phyloP scores from a whole-genome alignment of 1,284 basidiomycete genomes.

The Cryptococcus amylolentus region DNA sequence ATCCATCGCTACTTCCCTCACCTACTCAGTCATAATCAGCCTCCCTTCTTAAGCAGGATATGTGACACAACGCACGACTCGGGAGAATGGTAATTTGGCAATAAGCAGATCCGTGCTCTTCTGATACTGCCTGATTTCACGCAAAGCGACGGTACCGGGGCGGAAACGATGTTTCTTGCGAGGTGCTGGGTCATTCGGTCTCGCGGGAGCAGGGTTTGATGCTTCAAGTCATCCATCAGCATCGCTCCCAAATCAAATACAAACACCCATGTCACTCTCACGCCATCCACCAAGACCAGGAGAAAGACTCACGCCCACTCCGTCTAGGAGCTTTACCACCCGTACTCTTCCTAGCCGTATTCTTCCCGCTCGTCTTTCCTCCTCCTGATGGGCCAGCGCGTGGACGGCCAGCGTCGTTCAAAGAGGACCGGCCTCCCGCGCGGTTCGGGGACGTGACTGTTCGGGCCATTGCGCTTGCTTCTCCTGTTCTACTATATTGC shows the following conservation, averaged over 20 bases:
- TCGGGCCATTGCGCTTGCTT: background rate
- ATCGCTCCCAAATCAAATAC: background rate
- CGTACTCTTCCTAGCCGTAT: slow-evolving; percentile 40
- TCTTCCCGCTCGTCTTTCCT: slow-evolving; percentile 16
- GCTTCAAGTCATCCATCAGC: background rate
- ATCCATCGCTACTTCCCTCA: slow-evolving; percentile 84
- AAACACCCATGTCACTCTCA: background rate
- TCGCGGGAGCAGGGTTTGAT: background rate
- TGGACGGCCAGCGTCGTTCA: background rate
- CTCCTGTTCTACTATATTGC: no score
- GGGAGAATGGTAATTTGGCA: slow-evolving; percentile 83
- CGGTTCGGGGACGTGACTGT: background rate
- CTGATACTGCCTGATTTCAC: slow-evolving; percentile 91
- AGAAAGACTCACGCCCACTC: slow-evolving; percentile 21
- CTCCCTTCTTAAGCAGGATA: background rate
- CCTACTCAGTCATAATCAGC: slow-evolving; percentile 55
- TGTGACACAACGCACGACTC: slow-evolving; percentile 59
- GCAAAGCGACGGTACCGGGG: slow-evolving; percentile 81
- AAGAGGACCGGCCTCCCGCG: background rate
- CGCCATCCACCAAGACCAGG: background rate
- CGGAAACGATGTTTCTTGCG: slow-evolving; percentile 56
- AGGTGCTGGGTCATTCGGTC: background rate
- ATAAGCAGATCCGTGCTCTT: slow-evolving; percentile 85
- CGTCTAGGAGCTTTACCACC: slow-evolving; percentile 37
- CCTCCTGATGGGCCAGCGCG: background rate